Percentiles rank a stretch among this genome's conserved stretches.
Evolutionary conservation across 257 asterid genomes (phyloP).

Genomic region (Verbena officinalis): DNA sequence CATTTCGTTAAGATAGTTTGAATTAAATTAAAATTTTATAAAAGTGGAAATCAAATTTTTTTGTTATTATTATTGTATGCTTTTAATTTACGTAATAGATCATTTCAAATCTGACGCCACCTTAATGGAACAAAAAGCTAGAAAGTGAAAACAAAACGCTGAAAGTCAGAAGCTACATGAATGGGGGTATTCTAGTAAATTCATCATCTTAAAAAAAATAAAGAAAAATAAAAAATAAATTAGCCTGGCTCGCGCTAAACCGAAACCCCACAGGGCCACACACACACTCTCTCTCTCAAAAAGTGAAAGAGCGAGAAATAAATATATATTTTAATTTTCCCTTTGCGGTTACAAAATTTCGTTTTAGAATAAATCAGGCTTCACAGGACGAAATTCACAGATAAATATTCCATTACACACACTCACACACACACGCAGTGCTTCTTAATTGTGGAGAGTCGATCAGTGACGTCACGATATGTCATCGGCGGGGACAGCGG

Average conservation of each 20-base stretch:
- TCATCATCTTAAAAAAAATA: background rate
- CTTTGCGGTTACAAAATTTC: slow-evolving; percentile 29
- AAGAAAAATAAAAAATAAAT: slow-evolving; percentile 23
- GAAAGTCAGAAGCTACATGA: background rate
- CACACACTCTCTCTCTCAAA: slow-evolving; percentile 24
- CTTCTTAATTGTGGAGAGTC: slow-evolving; percentile 2
- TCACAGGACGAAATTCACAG: slow-evolving; percentile 23
- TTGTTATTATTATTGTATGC: no score
- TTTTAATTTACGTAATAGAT: no score
- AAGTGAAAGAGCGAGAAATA: slow-evolving; percentile 29
- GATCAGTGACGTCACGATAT: slow-evolving; percentile 40
- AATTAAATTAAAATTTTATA: no score
- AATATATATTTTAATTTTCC: slow-evolving; percentile 23
- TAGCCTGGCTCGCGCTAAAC: slow-evolving; percentile 25
- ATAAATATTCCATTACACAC: slow-evolving; percentile 20
- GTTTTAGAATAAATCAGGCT: slow-evolving; percentile 19
- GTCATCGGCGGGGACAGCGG: slow-evolving; percentile 40
- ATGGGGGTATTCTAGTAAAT: slow-evolving; percentile 16
- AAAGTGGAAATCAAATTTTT: no score
- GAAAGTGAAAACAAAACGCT: no score
- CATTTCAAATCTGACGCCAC: no score
- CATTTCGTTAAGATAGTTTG: no score
- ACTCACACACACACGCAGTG: slow-evolving; percentile 11
- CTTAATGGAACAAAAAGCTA: no score
- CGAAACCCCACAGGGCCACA: slow-evolving; percentile 29